phyloP scores from a whole-genome alignment of 805 yeast genomes.

The Kodamaea kaohsiungensis region DNA sequence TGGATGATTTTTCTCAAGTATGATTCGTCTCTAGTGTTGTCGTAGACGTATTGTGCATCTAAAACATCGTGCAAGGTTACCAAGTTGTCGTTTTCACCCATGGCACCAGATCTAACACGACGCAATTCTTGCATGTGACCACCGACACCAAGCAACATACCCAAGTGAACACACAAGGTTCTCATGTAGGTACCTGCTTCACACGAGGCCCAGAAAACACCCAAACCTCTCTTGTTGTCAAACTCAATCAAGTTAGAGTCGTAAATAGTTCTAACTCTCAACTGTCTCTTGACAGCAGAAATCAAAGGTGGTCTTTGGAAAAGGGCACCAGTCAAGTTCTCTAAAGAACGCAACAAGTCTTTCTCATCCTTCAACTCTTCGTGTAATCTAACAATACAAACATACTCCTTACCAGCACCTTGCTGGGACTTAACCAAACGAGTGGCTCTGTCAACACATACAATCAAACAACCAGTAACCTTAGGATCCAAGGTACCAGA shows the following conservation, averaged over 20 bases:
- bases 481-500: constrained; percentile 98
- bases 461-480: constrained; percentile 98
- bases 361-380: constrained; percentile 89
- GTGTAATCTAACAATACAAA: constrained; percentile 94
- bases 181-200: constrained; percentile 99
- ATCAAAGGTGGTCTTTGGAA: constrained; percentile 99
- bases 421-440: constrained; percentile 98
- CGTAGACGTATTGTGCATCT: constrained; percentile 98
- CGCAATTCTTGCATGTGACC: constrained; percentile 99
- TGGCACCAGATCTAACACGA: constrained; percentile 97
- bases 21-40: constrained; percentile 95
- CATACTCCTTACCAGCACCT: constrained; percentile 99
- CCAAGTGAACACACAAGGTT: constrained; percentile 97
- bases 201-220: constrained; percentile 99
- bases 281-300: constrained; percentile 98
- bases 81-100: constrained; percentile 85
- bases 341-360: constrained; percentile 83
- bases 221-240: constrained; percentile 93
- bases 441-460: constrained; percentile 97
- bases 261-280: constrained; percentile 96
- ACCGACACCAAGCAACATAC: constrained; percentile 97
- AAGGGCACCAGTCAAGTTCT: constrained; percentile 95
- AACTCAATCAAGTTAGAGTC: constrained; percentile 95
- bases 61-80: constrained; percentile 96
- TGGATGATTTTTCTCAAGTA: constrained; percentile 91